Percentiles rank a stretch among this genome's conserved stretches.
Conservation (phyloP, 2,329 filamentous ascomycete species). For the Colletotrichum endophyticum region DNA sequence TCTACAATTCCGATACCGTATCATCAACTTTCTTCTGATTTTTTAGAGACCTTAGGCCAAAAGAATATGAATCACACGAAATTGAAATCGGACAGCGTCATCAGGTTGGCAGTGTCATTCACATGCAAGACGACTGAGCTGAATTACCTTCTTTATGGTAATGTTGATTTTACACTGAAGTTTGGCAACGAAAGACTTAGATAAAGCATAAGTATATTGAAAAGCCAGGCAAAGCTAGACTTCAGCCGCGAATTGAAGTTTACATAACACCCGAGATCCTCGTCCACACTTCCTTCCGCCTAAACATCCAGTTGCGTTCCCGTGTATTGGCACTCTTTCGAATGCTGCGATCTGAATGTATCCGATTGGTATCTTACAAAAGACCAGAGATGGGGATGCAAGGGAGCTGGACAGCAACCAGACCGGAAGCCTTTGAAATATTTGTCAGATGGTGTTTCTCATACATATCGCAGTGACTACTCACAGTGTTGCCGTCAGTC, state of each 20-base stretch:
- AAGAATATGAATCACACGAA: neutral
- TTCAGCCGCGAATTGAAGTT: neutral
- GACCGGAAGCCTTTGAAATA: neutral
- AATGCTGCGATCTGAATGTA: neutral
- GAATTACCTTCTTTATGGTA: fast-evolving
- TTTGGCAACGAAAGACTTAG: neutral
- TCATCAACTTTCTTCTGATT: neutral
- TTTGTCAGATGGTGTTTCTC: neutral
- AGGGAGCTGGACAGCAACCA: neutral
- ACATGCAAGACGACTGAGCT: neutral
- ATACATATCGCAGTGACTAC: neutral
- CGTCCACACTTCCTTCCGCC: neutral
- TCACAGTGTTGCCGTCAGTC: neutral
- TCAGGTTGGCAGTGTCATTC: fast-evolving
- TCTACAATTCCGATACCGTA: fast-evolving
- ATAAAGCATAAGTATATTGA: neutral
- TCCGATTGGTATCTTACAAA: neutral
- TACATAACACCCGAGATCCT: neutral
- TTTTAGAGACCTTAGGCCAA: neutral
- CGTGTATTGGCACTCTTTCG: neutral
- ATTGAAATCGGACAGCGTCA: neutral
- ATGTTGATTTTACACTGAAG: fast-evolving
- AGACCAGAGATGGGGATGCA: neutral
- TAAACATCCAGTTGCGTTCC: neutral
- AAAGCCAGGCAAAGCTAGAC: neutral